A percentile compares a stretch with the other conserved stretches of the same genome.
phyloP scores from a whole-genome alignment of 441 rosid species.

The Croton setiger region DNA sequence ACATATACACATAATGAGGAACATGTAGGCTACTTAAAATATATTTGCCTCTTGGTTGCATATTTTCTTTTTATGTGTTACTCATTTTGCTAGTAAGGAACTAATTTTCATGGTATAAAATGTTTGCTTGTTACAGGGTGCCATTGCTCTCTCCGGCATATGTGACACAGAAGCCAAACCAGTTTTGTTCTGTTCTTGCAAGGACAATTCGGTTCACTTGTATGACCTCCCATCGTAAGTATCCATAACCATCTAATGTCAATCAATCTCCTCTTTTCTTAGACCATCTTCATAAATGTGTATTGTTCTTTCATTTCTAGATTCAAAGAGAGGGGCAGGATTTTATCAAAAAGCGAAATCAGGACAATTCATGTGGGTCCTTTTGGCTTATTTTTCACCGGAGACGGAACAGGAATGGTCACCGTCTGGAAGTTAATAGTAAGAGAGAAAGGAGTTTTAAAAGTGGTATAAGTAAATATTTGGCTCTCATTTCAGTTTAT shows the following conservation, averaged over 20 bases:
- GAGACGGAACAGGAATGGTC: constrained; percentile 73
- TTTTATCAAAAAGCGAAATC: constrained; percentile 62
- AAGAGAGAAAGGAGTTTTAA: background rate
- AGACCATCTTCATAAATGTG: background rate
- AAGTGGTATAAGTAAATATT: background rate
- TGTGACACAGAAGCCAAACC: constrained; percentile 72
- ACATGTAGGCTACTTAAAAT: constrained; percentile 44
- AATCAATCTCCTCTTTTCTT: background rate
- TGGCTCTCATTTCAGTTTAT: background rate
- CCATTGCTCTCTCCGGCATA: constrained; percentile 58
- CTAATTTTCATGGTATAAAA: background rate
- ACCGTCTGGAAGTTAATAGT: constrained; percentile 69
- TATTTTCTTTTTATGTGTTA: no score
- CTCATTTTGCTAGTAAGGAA: background rate
- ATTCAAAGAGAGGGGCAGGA: constrained; percentile 74
- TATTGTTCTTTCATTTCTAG: constrained; percentile 26
- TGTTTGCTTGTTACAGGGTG: constrained; percentile 40
- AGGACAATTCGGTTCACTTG: constrained; percentile 53
- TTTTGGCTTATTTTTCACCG: constrained; percentile 66
- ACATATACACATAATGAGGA: constrained; percentile 64
- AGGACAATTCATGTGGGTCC: constrained; percentile 62
- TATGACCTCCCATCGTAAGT: constrained; percentile 89
- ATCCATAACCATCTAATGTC: background rate
- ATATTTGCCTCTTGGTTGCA: no score
- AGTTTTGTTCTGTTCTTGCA: constrained; percentile 68